phyloP scores from a whole-genome alignment of 805 yeast species.

The Yarrowia yakushimensis region DNA sequence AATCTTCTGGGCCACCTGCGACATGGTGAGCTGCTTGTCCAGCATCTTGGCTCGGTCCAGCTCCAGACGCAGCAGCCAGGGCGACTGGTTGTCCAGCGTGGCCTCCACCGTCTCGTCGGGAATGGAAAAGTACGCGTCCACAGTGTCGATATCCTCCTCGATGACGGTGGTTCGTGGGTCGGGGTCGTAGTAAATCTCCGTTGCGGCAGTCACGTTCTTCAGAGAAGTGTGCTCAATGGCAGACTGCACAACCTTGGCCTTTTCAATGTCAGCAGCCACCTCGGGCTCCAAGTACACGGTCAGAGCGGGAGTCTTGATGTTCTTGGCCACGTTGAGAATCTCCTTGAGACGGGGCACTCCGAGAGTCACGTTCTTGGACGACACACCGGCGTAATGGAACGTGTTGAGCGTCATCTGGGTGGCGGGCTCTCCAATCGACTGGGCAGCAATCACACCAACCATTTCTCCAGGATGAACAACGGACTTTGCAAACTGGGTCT shows the following conservation, averaged over 20 bases:
- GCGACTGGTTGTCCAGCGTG: conserved; percentile 89
- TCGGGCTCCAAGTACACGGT: conserved; percentile 86
- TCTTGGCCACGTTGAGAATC: conserved; percentile 96
- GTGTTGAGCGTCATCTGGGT: conserved; percentile 96
- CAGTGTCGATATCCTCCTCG: conserved; percentile 95
- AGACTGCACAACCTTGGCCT: conserved; percentile 91
- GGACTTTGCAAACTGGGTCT: conserved; percentile 88
- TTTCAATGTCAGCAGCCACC: conserved; percentile 82
- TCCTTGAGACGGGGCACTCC: conserved; percentile 99
- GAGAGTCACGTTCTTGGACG: conserved; percentile 96
- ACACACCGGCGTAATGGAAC: conserved; percentile 99
- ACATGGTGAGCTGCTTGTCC: conserved; percentile 96
- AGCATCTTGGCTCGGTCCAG: conserved; percentile 98
- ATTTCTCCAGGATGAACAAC: conserved; percentile 95
- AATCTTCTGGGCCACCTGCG: conserved; percentile 95
- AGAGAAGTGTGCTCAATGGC: conserved; percentile 95
- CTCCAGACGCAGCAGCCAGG: conserved; percentile 95
- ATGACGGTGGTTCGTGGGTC: conserved; percentile 97
- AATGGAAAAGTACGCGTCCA: conserved; percentile 93
- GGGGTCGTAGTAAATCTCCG: conserved; percentile 96
- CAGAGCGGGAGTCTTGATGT: conserved; percentile 98
- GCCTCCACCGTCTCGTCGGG: conserved; percentile 97
- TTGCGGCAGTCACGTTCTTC: conserved; percentile 92
- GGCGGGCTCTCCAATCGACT: conserved; percentile 99
- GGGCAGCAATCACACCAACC: conserved; percentile 97